Percentiles rank a stretch among this genome's conserved stretches.
These are phyloP conservation scores for Cyberlindnera mycetangii DNA, from an alignment of 805 yeast genomes.

Conservation along the genomic window DNA sequence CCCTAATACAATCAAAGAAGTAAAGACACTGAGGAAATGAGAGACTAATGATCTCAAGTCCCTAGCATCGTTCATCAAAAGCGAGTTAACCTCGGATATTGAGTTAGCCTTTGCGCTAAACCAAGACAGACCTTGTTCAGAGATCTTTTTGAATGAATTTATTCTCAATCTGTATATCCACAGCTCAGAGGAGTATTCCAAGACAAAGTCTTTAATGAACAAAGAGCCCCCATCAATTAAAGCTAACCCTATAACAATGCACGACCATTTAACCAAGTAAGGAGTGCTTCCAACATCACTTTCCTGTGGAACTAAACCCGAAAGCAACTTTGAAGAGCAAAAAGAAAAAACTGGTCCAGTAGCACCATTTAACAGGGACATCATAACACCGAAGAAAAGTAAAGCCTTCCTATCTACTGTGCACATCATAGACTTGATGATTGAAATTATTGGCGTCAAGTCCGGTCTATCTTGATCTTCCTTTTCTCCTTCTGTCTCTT, in stretches of 20 bases:
- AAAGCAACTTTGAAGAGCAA: constrained; percentile 66
- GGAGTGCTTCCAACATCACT: constrained; percentile 31
- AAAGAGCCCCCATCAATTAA: constrained; percentile 56
- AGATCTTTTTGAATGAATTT: constrained; percentile 44
- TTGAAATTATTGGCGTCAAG: constrained; percentile 27
- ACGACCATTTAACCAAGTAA: constrained; percentile 60
- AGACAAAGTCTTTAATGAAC: constrained; percentile 46
- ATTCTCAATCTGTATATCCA: constrained; percentile 61
- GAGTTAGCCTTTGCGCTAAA: constrained; percentile 37
- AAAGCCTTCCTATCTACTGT: constrained; percentile 27
- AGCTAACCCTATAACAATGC: constrained; percentile 61
- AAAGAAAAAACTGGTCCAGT: constrained; percentile 77
- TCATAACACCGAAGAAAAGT: constrained; percentile 47
- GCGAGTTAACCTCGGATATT: constrained; percentile 56
- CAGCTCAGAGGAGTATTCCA: constrained; percentile 60
- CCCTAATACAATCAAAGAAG: constrained; percentile 53
- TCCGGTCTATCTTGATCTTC: constrained; percentile 22
- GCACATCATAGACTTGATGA: constrained; percentile 30
- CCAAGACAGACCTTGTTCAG: constrained; percentile 54
- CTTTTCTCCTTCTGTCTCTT: not conserved
- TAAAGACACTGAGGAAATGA: constrained; percentile 52
- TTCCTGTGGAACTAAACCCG: constrained; percentile 54
- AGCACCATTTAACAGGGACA: constrained; percentile 57
- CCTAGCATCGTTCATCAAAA: constrained; percentile 78
- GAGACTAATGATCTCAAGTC: constrained; percentile 67